phyloP scores from a whole-genome alignment of 768 basidiomycete genomes.

The Lyophyllum semitale region DNA sequence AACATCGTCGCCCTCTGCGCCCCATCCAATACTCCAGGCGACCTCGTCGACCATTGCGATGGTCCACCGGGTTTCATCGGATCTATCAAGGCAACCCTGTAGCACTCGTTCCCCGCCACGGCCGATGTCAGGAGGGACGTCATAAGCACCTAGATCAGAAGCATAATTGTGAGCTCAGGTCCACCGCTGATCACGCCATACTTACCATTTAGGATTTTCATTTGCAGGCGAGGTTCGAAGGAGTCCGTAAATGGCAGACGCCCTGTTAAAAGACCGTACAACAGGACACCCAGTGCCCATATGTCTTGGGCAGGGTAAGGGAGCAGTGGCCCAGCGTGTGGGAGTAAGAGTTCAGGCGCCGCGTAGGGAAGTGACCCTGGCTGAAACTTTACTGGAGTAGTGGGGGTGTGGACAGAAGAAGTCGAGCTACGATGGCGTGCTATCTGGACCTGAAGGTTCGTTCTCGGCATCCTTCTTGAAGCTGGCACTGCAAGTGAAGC shows the following conservation, averaged over 20 bases:
- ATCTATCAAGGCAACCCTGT: slow-evolving; percentile 75
- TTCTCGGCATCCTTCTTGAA: slow-evolving; percentile 39
- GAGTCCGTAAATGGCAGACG: slow-evolving; percentile 86
- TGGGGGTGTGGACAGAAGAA: slow-evolving; percentile 26
- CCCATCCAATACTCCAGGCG: slow-evolving; percentile 81
- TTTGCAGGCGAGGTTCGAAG: slow-evolving; percentile 88
- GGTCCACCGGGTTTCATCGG: slow-evolving; percentile 70
- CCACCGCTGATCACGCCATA: slow-evolving; percentile 6
- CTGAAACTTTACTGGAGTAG: slow-evolving; percentile 42
- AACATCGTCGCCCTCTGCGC: slow-evolving; percentile 48
- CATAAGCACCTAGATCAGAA: slow-evolving; percentile 55
- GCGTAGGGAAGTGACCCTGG: slow-evolving; percentile 91
- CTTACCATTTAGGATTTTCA: slow-evolving; percentile 87
- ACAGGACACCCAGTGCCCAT: slow-evolving; percentile 92
- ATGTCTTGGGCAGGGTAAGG: slow-evolving; percentile 85
- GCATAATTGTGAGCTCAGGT: slow-evolving; percentile 8
- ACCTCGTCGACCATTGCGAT: slow-evolving; percentile 78
- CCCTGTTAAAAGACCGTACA: slow-evolving; percentile 84
- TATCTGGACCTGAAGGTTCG: slow-evolving; percentile 15
- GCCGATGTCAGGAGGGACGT: slow-evolving; percentile 56
- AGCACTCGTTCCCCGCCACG: slow-evolving; percentile 70
- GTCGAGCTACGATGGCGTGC: slow-evolving; percentile 55
- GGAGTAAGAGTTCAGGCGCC: slow-evolving; percentile 81
- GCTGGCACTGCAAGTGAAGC: slow-evolving; percentile 39
- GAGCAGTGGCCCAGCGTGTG: slow-evolving; percentile 42